A percentile compares a stretch with the other conserved stretches of the same genome.
These are phyloP conservation scores for Trichothecium sympodiale DNA, from an alignment of 2,329 filamentous ascomycete species.

Conservation along the genomic window DNA sequence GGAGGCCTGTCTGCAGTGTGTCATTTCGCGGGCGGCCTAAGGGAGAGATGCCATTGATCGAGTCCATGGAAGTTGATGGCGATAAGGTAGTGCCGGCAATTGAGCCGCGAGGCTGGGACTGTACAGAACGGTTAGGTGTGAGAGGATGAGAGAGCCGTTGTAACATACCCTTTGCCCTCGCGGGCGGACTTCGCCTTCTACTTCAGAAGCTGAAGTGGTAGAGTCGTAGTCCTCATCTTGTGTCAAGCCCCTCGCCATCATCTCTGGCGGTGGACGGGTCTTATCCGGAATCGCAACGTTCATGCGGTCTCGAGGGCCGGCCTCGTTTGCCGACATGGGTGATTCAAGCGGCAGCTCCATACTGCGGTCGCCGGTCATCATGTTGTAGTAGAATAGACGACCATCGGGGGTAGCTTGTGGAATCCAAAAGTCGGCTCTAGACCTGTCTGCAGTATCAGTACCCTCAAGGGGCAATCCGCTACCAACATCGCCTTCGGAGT, in stretches of 20 bases:
- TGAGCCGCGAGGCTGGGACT: constrained; percentile 45
- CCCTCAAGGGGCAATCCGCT: constrained; percentile 59
- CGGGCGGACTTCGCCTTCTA: constrained; percentile 53
- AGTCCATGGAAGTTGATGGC: constrained; percentile 84
- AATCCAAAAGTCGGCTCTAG: constrained; percentile 95
- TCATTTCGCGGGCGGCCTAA: constrained; percentile 47
- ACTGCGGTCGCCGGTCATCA: constrained; percentile 86
- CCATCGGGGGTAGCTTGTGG: constrained; percentile 93
- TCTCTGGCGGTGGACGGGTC: constrained; percentile 78
- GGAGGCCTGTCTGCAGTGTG: constrained; percentile 31
- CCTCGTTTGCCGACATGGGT: constrained; percentile 68
- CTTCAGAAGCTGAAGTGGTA: constrained; percentile 69
- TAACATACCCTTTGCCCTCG: constrained; percentile 2
- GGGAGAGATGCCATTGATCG: constrained; percentile 61
- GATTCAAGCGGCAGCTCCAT: constrained; percentile 93
- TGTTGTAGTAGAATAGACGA: constrained; percentile 95
- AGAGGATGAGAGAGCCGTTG: not conserved
- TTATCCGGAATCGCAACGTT: constrained; percentile 83
- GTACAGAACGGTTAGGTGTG: not conserved
- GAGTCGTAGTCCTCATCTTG: constrained; percentile 88
- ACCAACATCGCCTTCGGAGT: constrained; percentile 49
- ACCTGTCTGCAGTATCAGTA: constrained; percentile 50
- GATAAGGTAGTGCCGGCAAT: constrained; percentile 58
- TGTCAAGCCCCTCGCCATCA: constrained; percentile 74
- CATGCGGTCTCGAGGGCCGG: constrained; percentile 76